Base-by-base conservation (phyloP, 768 basidiomycete genomes). In the Plicaturopsis crispa region DNA sequence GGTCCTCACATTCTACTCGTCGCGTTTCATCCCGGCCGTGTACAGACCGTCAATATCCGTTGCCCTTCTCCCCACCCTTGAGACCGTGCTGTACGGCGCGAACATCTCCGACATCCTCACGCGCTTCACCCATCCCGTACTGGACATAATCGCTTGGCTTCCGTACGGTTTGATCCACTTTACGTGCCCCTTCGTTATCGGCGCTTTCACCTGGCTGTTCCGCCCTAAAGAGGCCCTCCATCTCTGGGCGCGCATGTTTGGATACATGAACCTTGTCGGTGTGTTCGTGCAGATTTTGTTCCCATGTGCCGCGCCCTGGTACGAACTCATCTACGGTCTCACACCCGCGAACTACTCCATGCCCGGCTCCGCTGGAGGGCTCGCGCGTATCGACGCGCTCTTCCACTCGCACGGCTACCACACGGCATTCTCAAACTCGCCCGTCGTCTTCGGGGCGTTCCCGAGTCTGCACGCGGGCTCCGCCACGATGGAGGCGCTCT, bases 41-140 rank as follows among this genome's bases (percentile, higher is more conserved):
- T 78, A 74, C 59, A 73, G 96, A 2, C 96, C 96, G 0, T 61
- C 70, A 18, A 87, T 97, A 19, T 91, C 86, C 40, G 94, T 99
- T 46, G 82, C 88, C 23, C 71, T 98, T 7, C 80, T 99, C 4
- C 94, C 96, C 0, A 94, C 94, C 0, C 76, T 97, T 38, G 96
- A 99, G 55, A 79, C 85, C 14, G 90, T 96, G 20, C 71, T 98
- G 4, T 98, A 96, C 57, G 96, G 96, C 2, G 94, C 93, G 39
- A 98, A 98, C 62, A 91, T 98, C 41, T 94, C 90, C 24, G 93
- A 98, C 61, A 83, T 97, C 56, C 80, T 98, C 43, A 97, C 94
- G 17, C 76, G 91, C 13, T 93, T 80, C 62, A 98, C 94, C 7
- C 89, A 94, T 54, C 87, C 92, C 12, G 48, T 89, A 31, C 78